These are phyloP conservation scores for Ceratobasidium sp. DNA, from an alignment of 1,284 basidiomycete genomes.

Conservation along the genomic window DNA sequence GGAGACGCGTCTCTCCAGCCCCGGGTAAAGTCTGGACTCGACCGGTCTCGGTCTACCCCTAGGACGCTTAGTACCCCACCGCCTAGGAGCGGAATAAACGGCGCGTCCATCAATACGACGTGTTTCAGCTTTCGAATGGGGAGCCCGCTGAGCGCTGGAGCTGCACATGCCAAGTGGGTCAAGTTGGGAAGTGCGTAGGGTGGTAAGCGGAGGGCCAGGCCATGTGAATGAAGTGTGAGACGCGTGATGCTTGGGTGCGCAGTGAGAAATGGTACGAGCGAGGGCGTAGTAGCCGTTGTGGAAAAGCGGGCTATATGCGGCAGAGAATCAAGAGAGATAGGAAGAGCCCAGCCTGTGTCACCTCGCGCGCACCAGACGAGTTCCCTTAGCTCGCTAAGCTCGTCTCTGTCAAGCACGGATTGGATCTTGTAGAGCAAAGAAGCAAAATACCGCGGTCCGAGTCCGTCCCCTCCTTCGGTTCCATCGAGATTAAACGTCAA, in stretches of 20 bases:
- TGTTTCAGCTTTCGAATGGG: constrained; percentile 16
- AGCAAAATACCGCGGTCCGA: constrained; percentile 4
- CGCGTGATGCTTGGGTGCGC: constrained; percentile 3
- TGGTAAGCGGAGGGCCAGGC: constrained; percentile 18
- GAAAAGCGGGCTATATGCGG: constrained; percentile 11
- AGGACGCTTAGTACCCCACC: constrained; percentile 2
- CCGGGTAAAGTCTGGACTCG: neutral
- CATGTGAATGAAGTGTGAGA: constrained; percentile 30
- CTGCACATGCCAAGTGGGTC: constrained; percentile 25
- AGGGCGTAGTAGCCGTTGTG: constrained; percentile 14
- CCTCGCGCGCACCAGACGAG: constrained; percentile 26
- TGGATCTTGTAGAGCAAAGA: neutral
- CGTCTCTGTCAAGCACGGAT: neutral
- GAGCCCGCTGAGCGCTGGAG: constrained; percentile 13
- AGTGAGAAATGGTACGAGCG: constrained; percentile 13
- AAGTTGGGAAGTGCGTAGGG: constrained; percentile 16
- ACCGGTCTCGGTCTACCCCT: neutral
- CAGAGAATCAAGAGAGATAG: neutral
- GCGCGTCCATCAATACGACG: constrained; percentile 17
- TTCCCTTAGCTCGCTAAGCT: neutral
- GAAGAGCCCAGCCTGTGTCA: constrained; percentile 34
- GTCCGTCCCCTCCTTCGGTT: neutral
- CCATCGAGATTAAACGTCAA: constrained; percentile 12
- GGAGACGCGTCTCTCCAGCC: neutral
- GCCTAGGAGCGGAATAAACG: constrained; percentile 26